Evolutionary conservation across 2,329 filamentous ascomycete genomes (phyloP).

Genomic region (Diaporthe sp.): DNA sequence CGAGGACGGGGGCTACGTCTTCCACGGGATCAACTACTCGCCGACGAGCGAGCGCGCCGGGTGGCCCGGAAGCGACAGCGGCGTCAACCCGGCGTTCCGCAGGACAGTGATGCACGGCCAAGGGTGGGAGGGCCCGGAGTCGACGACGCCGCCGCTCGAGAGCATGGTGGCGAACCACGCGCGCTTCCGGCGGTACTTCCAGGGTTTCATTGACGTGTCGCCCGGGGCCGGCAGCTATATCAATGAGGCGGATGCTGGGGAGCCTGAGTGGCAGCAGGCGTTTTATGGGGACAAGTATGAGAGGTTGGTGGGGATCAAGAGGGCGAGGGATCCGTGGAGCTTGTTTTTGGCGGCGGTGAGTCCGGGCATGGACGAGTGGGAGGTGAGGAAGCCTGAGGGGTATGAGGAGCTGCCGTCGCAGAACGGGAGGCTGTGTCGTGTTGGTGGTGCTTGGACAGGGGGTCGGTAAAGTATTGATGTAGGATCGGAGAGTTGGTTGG

Average conservation of each 20-base stretch:
- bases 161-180: slow-evolving; percentile 37
- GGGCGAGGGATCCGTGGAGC: slow-evolving; percentile 47
- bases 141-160: not conserved
- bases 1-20: slow-evolving; percentile 48
- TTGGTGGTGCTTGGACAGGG: not conserved
- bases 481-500: too few species aligned
- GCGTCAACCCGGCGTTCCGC: slow-evolving; percentile 62
- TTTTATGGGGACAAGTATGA: slow-evolving; percentile 47
- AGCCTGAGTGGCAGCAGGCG: slow-evolving; percentile 41
- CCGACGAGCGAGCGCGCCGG: slow-evolving; percentile 39
- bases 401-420: slow-evolving; percentile 13
- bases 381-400: not conserved
- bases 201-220: slow-evolving; percentile 41
- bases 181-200: slow-evolving; percentile 36
- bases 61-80: slow-evolving; percentile 44
- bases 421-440: slow-evolving; percentile 3
- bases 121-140: slow-evolving; percentile 41
- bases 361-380: slow-evolving; percentile 6
- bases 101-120: slow-evolving; percentile 49
- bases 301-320: slow-evolving; percentile 47
- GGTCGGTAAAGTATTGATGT: not conserved
- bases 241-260: slow-evolving; percentile 51
- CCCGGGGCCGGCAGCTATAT: slow-evolving; percentile 45
- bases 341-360: slow-evolving; percentile 47
- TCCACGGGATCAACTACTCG: slow-evolving; percentile 48